These are phyloP conservation scores for Solanum corneliomulleri DNA, from an alignment of 257 asterid genomes.

Conservation along the genomic window DNA sequence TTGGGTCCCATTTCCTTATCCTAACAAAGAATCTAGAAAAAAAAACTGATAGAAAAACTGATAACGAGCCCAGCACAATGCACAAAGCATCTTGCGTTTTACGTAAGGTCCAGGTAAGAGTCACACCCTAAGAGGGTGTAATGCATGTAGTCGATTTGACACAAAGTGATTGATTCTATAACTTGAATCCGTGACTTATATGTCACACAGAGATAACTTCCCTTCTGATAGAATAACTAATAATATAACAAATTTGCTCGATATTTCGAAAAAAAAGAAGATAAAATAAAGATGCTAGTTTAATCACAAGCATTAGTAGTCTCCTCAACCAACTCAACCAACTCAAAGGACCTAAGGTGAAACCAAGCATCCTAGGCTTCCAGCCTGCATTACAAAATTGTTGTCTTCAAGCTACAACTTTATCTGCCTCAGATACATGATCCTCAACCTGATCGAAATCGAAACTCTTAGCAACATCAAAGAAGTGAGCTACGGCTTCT, in stretches of 20 bases:
- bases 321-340: background rate
- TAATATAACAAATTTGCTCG: background rate
- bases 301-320: background rate
- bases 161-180: background rate
- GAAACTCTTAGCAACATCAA: conserved; percentile 63
- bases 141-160: background rate
- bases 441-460: conserved; percentile 25
- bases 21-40: background rate
- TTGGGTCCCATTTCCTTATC: background rate
- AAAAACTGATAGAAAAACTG: background rate
- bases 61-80: too few species aligned
- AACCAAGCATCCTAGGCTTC: background rate
- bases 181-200: background rate
- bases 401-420: conserved; percentile 31
- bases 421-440: conserved; percentile 18
- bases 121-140: background rate
- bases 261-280: background rate
- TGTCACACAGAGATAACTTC: background rate
- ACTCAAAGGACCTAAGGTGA: background rate
- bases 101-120: background rate
- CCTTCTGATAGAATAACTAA: background rate
- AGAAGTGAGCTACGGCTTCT: conserved; percentile 90
- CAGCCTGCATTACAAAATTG: background rate
- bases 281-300: background rate
- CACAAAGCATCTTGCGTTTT: too few species aligned